Conservation (phyloP, 768 basidiomycete species). For the Cyclocybe aegerita region DNA sequence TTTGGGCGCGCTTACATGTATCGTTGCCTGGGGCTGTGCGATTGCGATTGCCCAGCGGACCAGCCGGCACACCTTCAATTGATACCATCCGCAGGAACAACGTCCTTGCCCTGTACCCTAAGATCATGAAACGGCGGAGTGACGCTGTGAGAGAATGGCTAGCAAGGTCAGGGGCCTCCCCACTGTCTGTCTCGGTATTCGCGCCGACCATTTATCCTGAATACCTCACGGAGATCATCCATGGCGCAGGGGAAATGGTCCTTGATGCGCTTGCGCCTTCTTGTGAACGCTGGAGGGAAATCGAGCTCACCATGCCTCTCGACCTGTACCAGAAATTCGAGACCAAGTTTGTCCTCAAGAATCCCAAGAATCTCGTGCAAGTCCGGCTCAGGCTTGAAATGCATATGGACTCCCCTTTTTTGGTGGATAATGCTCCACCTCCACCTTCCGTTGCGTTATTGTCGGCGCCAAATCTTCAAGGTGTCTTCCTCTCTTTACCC, state of each 20-base stretch:
- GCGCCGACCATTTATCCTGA: neutral
- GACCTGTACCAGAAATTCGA: slow-evolving; percentile 6
- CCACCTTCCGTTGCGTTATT: neutral
- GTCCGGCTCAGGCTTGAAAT: neutral
- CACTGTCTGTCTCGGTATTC: slow-evolving; percentile 8
- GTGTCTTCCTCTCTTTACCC: neutral
- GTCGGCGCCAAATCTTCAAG: neutral
- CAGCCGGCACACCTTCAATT: neutral
- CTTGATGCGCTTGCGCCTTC: neutral
- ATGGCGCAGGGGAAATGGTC: neutral
- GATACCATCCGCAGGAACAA: no score
- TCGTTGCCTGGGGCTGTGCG: neutral
- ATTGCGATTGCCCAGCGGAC: neutral
- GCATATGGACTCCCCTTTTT: neutral
- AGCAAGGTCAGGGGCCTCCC: slow-evolving; percentile 8
- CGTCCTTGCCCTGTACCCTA: neutral
- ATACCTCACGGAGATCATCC: neutral
- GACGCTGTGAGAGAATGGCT: slow-evolving; percentile 10
- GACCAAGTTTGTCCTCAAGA: neutral
- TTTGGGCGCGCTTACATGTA: slow-evolving; percentile 21
- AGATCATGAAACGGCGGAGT: neutral
- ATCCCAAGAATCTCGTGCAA: neutral
- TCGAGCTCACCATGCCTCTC: slow-evolving; percentile 7
- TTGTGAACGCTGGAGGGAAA: slow-evolving; percentile 2
- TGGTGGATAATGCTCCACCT: neutral